Evolutionary conservation across 495 filamentous ascomycete species (phyloP).

Genomic region (Aspergillus homomorphus): DNA sequence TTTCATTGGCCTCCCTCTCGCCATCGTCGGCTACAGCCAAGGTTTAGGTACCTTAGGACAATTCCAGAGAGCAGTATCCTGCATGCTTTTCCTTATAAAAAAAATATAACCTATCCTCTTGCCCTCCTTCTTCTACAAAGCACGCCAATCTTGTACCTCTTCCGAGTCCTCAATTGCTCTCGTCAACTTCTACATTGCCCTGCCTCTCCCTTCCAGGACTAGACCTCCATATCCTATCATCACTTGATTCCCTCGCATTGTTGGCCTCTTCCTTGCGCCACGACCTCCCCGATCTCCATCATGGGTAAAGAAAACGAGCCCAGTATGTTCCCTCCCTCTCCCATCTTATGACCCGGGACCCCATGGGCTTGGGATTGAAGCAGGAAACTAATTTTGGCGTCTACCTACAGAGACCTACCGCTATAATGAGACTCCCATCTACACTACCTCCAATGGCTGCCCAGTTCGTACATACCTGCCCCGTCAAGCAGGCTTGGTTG

Average conservation of each 20-base stretch:
- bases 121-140: neutral
- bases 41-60: no score
- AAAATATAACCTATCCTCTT: no score
- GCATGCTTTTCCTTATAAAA: no score
- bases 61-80: no score
- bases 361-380: neutral
- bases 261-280: neutral
- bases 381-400: neutral
- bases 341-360: neutral
- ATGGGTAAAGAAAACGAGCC: constrained; percentile 40
- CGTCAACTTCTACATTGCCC: no score
- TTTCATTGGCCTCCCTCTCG: neutral
- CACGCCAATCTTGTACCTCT: neutral
- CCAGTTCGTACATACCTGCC: constrained; percentile 27
- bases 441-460: constrained; percentile 61
- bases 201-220: neutral
- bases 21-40: neutral
- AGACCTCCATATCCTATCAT: neutral
- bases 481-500: neutral
- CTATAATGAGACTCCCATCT: constrained; percentile 57
- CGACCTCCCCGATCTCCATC: constrained; percentile 15
- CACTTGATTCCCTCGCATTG: neutral
- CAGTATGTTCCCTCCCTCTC: constrained; percentile 20
- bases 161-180: neutral
- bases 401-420: constrained; percentile 42